These are phyloP conservation scores for Cordia subcordata DNA, from an alignment of 257 asterid genomes.

Conservation along the genomic window DNA sequence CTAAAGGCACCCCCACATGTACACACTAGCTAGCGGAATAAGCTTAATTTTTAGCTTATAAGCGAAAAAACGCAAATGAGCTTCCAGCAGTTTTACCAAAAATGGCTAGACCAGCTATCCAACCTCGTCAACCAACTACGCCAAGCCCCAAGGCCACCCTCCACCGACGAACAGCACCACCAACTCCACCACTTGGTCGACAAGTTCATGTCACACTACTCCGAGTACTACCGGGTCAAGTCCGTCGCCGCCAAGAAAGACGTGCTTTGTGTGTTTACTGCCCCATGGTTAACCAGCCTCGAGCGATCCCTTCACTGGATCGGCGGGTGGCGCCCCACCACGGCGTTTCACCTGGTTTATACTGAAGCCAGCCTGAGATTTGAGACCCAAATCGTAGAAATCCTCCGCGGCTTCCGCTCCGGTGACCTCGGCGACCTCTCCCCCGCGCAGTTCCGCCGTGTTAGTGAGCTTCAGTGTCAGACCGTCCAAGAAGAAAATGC, in stretches of 20 bases:
- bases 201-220: constrained; percentile 39
- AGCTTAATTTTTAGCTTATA: no score
- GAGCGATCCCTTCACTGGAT: constrained; percentile 81
- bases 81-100: constrained; percentile 45
- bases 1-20: no score
- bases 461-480: constrained; percentile 76
- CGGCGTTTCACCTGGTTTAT: constrained; percentile 72
- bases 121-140: constrained; percentile 36
- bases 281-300: constrained; percentile 59
- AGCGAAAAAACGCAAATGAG: constrained; percentile 17
- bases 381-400: constrained; percentile 65
- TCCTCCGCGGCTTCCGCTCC: constrained; percentile 52
- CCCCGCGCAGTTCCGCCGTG: constrained; percentile 60
- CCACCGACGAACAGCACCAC: constrained; percentile 30
- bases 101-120: constrained; percentile 53
- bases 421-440: constrained; percentile 85
- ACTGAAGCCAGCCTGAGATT: constrained; percentile 72
- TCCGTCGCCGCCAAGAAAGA: constrained; percentile 35
- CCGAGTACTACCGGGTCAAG: constrained; percentile 52
- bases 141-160: constrained; percentile 29
- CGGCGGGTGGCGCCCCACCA: constrained; percentile 91
- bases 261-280: constrained; percentile 39
- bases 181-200: constrained; percentile 36
- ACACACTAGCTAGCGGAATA: no score
- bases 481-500: constrained; percentile 59